A percentile compares a stretch with the other conserved stretches of the same genome.
Conservation (phyloP, 2,329 filamentous ascomycete genomes). For the Cryphonectria japonica region DNA sequence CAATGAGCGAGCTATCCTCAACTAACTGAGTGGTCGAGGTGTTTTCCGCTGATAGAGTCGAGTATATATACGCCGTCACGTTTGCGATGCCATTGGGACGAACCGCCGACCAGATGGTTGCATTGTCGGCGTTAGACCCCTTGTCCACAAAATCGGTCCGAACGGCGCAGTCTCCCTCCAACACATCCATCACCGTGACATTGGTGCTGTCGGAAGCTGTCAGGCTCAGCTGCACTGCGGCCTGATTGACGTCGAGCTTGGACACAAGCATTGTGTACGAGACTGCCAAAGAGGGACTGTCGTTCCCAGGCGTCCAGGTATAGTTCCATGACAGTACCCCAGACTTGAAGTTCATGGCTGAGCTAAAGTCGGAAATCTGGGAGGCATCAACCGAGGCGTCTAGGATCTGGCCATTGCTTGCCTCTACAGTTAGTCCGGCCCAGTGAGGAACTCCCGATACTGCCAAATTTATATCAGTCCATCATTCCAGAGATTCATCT, state of each 20-base stretch:
- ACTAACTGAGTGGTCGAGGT: conserved; percentile 47
- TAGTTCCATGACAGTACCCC: conserved; percentile 68
- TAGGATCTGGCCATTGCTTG: conserved; percentile 57
- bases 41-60: conserved; percentile 47
- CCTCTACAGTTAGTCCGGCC: conserved; percentile 45
- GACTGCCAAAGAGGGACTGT: conserved; percentile 53
- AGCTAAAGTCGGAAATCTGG: conserved; percentile 63
- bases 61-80: conserved; percentile 60
- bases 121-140: conserved; percentile 55
- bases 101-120: conserved; percentile 63
- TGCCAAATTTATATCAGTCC: neutral
- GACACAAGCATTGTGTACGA: conserved; percentile 69
- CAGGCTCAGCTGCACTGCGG: conserved; percentile 57
- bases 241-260: conserved; percentile 63
- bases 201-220: conserved; percentile 56
- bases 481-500: neutral
- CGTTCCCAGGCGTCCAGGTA: conserved; percentile 62
- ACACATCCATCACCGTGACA: conserved; percentile 65
- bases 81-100: conserved; percentile 63
- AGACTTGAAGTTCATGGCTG: conserved; percentile 65
- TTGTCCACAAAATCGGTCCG: conserved; percentile 63
- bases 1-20: conserved; percentile 51
- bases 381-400: conserved; percentile 62
- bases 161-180: conserved; percentile 71
- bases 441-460: conserved; percentile 72